phyloP scores from a whole-genome alignment of 192 early-diverging fungal species.

The Pilobolus umbonatus region DNA sequence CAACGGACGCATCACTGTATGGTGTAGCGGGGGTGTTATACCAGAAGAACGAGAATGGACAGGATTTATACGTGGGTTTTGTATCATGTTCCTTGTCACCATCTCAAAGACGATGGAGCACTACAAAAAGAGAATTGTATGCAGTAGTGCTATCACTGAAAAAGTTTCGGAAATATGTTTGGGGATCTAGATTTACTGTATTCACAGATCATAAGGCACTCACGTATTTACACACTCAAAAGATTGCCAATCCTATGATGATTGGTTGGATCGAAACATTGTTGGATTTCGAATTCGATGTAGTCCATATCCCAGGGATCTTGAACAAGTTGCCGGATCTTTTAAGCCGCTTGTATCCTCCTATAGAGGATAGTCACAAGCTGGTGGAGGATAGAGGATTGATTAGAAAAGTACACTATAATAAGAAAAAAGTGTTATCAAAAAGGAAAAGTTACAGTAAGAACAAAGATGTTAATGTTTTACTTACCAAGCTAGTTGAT shows the following conservation, averaged over 20 bases:
- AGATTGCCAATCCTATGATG: conserved; percentile 13
- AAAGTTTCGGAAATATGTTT: neutral
- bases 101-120: neutral
- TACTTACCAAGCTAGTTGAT: neutral
- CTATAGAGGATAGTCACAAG: neutral
- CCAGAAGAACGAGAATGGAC: neutral
- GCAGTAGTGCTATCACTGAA: neutral
- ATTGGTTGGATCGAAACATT: conserved; percentile 28
- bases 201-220: neutral
- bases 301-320: conserved; percentile 17
- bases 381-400: conserved; percentile 4
- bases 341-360: conserved; percentile 19
- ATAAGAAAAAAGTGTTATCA: neutral
- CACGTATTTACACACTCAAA: neutral
- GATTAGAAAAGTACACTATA: conserved; percentile 3
- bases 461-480: neutral
- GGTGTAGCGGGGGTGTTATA: neutral
- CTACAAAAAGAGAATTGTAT: neutral
- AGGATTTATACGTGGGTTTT: neutral
- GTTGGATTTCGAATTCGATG: conserved; percentile 16
- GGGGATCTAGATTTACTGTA: neutral
- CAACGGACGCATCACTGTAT: neutral
- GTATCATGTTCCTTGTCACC: neutral
- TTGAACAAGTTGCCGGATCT: conserved; percentile 27
- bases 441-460: neutral